Conservation (phyloP, 768 basidiomycete genomes). For the Macrolepiota albuminosa region DNA sequence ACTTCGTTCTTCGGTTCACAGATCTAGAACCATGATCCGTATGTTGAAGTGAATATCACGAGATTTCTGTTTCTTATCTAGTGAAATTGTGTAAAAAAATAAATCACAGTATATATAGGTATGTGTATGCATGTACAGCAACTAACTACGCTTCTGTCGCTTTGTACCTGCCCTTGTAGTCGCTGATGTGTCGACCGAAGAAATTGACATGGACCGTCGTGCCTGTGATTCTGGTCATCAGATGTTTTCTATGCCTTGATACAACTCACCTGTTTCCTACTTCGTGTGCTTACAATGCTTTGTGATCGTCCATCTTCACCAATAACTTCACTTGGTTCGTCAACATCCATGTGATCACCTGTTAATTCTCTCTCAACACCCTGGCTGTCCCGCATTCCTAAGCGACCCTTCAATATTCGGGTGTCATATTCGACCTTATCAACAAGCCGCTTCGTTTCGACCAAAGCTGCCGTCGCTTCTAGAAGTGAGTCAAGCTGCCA, state of each 20-base stretch:
- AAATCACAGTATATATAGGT: neutral
- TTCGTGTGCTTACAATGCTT: slow-evolving; percentile 57
- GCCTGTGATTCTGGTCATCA: slow-evolving; percentile 25
- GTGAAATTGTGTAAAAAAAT: neutral
- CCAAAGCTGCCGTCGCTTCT: slow-evolving; percentile 63
- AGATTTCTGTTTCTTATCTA: slow-evolving; percentile 4
- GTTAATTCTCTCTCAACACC: slow-evolving; percentile 27
- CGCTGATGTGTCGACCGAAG: slow-evolving; percentile 64
- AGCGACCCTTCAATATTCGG: slow-evolving; percentile 56
- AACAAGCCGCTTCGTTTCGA: slow-evolving; percentile 86
- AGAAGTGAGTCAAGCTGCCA: slow-evolving; percentile 69
- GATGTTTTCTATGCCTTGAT: neutral
- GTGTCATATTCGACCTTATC: slow-evolving; percentile 89
- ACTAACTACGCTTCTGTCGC: slow-evolving; percentile 49
- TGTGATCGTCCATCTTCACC: slow-evolving; percentile 55
- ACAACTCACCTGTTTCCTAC: slow-evolving; percentile 55
- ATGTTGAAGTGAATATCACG: neutral
- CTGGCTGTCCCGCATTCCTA: slow-evolving; percentile 48
- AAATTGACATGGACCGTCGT: slow-evolving; percentile 67
- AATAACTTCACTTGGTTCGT: slow-evolving; percentile 35
- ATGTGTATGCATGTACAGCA: neutral
- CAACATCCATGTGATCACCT: slow-evolving; percentile 46
- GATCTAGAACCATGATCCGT: slow-evolving; percentile 20
- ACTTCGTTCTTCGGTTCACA: slow-evolving; percentile 81
- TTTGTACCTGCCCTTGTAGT: slow-evolving; percentile 48